Evolutionary conservation across 169 alveolate genomes (phyloP), one percentile per base, ranked within the genome.

Genomic region (Toxoplasma gondii): DNA sequence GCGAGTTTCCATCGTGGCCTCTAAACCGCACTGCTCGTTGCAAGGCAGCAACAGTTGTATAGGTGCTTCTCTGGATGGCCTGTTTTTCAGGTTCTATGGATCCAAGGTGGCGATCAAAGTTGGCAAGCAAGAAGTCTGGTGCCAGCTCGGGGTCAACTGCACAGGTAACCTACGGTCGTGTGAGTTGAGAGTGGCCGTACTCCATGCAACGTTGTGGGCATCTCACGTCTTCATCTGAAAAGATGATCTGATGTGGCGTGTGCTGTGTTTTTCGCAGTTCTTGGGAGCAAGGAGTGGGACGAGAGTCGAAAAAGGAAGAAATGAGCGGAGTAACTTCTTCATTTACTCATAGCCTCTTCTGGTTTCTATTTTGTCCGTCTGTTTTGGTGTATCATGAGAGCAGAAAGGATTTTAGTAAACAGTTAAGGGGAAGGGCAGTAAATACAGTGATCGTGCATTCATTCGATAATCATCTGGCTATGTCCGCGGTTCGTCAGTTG

Each of bases 61-160:
- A 27, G 12, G 43, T 34, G 27, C 44, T 74, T 41, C 84, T 27
- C 29, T 74, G 27, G 84, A 74, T 74, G 22, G 0, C 24, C 78
- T 7, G 34, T 29, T 4, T 43, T n/a, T 49, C 82, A 93, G 95
- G 95, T 93, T 88, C 39, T 91, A 93, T 39, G 95, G 95, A 80
- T 87, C 92, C 31, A 93, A 93, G 45, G 95, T 88, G 9, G 88
- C 93, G 12, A 88, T 93, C 49, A 88, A 74, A 43, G 95, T 93
- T 19, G 95, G 95, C n/a, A 78, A 93, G 38, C 93, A 93, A 36
- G 93, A 93, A 58, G 84, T 93, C 64, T 93, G 95, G 95, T 93
- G 95, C 36, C 95, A 93, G 91, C 87, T 93, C n/a, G 93, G 93
- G 0, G 91, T 93, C n/a, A 93, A 93, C 91, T 93, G 95, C 83